Percentiles rank a stretch among this genome's conserved stretches.
These are phyloP conservation scores for Aspergillus phoenicis DNA, from an alignment of 2,329 filamentous ascomycete species.

Conservation along the genomic window DNA sequence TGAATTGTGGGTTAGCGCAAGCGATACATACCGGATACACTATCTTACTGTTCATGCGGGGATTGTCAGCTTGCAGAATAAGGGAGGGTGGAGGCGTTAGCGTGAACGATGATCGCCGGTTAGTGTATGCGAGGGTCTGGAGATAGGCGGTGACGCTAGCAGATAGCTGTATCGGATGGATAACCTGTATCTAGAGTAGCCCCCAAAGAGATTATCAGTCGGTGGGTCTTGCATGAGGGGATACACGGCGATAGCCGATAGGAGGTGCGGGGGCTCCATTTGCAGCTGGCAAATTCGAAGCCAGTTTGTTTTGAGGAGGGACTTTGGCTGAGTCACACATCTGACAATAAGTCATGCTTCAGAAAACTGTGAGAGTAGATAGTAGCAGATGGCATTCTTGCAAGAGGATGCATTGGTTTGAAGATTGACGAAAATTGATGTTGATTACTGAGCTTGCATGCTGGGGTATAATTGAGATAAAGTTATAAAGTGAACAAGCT, in stretches of 20 bases:
- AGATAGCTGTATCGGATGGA: neutral
- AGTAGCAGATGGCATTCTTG: too few relatives aligned
- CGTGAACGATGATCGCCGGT: conserved; percentile 5
- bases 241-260: neutral
- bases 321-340: too few relatives aligned
- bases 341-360: neutral
- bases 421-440: too few relatives aligned
- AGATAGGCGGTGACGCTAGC: neutral
- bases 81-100: neutral
- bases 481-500: too few relatives aligned
- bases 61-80: neutral
- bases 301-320: too few relatives aligned
- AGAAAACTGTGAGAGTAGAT: too few relatives aligned
- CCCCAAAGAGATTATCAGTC: neutral
- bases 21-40: conserved; percentile 7
- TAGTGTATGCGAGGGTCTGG: neutral
- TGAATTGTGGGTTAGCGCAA: neutral
- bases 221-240: neutral
- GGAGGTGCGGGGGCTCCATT: neutral
- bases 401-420: too few relatives aligned
- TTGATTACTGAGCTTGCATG: too few relatives aligned
- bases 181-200: neutral
- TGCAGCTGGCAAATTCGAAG: neutral
- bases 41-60: neutral
- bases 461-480: too few relatives aligned